Evolutionary conservation across 139 green algal genomes (phyloP).

Genomic region (Pleodorina starrii): DNA sequence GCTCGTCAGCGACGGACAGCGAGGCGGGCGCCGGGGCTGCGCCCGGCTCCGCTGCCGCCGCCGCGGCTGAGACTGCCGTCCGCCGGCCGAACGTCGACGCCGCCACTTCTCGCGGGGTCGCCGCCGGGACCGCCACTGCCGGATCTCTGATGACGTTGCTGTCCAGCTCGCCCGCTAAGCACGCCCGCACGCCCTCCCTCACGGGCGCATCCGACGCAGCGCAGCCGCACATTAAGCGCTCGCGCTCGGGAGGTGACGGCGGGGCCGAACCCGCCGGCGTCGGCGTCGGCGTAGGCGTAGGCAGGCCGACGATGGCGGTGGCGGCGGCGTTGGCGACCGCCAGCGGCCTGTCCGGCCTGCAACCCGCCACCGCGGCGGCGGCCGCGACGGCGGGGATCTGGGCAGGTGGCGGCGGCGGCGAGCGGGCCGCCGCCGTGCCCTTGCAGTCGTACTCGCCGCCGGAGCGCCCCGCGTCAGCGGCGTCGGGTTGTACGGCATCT

Average conservation of each 20-base stretch:
- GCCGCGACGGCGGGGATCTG: neutral
- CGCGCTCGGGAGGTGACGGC: conserved; percentile 18
- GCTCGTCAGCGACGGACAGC: neutral
- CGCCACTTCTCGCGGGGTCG: no score
- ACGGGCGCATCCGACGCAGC: neutral
- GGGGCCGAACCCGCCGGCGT: no score
- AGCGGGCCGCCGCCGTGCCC: neutral
- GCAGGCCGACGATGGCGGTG: no score
- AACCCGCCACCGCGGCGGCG: neutral
- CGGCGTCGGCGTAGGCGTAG: no score
- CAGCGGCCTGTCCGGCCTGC: neutral
- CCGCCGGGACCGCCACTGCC: no score
- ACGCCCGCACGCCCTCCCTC: conserved; percentile 16
- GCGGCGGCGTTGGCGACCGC: no score
- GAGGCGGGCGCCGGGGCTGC: neutral
- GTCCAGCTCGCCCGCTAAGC: conserved; percentile 17
- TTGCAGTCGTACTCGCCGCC: conserved; percentile 4
- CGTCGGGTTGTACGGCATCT: neutral
- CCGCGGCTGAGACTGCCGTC: no score
- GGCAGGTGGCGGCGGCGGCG: neutral
- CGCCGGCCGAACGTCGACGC: no score
- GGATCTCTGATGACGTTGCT: no score
- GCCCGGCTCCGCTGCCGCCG: neutral
- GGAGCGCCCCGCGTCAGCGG: conserved; percentile 21
- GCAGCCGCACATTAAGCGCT: conserved; percentile 14